Evolutionary conservation across 2,329 filamentous ascomycete species (phyloP).

Genomic region (Ophiocordyceps camponoti-leonardi): DNA sequence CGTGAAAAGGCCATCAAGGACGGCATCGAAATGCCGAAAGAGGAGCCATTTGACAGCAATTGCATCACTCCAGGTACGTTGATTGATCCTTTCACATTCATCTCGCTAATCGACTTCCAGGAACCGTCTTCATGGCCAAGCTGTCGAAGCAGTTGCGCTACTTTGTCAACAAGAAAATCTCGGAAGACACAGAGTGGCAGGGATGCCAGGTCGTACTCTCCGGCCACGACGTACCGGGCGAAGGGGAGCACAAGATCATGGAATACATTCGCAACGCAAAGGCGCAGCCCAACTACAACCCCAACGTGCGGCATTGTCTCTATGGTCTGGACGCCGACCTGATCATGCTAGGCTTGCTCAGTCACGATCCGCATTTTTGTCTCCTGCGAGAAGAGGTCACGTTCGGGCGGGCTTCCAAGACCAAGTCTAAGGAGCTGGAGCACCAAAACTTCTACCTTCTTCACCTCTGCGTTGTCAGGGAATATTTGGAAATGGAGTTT

Average conservation of each 20-base stretch:
- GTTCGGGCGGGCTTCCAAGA: conserved; percentile 74
- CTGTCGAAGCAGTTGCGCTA: conserved; percentile 89
- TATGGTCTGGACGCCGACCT: conserved; percentile 95
- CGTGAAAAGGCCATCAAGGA: conserved; percentile 83
- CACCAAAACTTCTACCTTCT: conserved; percentile 98
- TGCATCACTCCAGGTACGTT: conserved; percentile 75
- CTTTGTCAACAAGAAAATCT: conserved; percentile 97
- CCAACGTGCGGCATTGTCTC: conserved; percentile 88
- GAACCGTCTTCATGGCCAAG: conserved; percentile 94
- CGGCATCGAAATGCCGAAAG: conserved; percentile 83
- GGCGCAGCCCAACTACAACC: conserved; percentile 80
- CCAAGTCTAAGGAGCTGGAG: conserved; percentile 89
- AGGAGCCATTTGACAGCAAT: conserved; percentile 95
- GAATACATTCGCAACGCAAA: conserved; percentile 98
- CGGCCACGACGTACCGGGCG: conserved; percentile 92
- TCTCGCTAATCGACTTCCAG: conserved; percentile 12
- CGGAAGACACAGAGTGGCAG: conserved; percentile 95
- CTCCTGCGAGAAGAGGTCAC: conserved; percentile 94
- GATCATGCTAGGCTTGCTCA: conserved; percentile 95
- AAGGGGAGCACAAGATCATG: conserved; percentile 99
- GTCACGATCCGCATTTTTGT: conserved; percentile 96
- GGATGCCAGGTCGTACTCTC: conserved; percentile 91
- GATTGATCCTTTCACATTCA: neutral
- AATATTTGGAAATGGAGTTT: conserved; percentile 94
- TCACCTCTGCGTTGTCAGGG: conserved; percentile 92